Conservation (phyloP, 2,329 filamentous ascomycete species). For the Xylariales sp. region DNA sequence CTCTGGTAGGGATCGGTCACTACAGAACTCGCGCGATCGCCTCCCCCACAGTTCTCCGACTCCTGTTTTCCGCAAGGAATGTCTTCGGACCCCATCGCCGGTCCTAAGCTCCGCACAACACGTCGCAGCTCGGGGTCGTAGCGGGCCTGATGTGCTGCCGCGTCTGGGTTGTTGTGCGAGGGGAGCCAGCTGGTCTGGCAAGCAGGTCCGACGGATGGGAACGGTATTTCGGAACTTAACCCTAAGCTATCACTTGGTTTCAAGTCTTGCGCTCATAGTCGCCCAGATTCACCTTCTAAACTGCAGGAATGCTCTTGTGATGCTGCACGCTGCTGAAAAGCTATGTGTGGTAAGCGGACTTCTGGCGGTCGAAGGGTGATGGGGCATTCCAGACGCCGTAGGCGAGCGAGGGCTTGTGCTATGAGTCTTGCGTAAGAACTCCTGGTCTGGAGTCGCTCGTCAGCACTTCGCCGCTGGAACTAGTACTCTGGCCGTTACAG, state of each 20-base stretch:
- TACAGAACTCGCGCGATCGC: conserved; percentile 59
- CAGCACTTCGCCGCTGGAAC: conserved; percentile 63
- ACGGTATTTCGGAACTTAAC: conserved; percentile 86
- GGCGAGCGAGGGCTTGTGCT: conserved; percentile 56
- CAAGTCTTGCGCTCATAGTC: conserved; percentile 69
- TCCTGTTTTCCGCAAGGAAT: conserved; percentile 66
- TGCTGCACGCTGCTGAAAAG: conserved; percentile 47
- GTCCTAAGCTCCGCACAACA: conserved; percentile 34
- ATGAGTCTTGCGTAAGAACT: conserved; percentile 76
- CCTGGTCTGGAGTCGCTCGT: conserved; percentile 70
- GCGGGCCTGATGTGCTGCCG: conserved; percentile 46
- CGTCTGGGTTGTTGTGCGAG: conserved; percentile 39
- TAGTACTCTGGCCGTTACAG: conserved; percentile 44
- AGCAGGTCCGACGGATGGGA: conserved; percentile 39
- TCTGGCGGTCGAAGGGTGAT: conserved; percentile 42
- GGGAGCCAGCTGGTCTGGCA: conserved; percentile 38
- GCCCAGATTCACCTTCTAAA: conserved; percentile 66
- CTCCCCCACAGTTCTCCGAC: conserved; percentile 77
- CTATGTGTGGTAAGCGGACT: conserved; percentile 30
- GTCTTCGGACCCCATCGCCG: conserved; percentile 45
- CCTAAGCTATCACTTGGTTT: conserved; percentile 77
- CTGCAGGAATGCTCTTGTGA: conserved; percentile 27
- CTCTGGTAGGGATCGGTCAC: conserved; percentile 21
- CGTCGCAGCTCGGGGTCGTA: conserved; percentile 59
- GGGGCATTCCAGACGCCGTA: conserved; percentile 54